Base-by-base conservation (phyloP, 176 grass and related monocot genomes). In the Oropetium thomaeum region DNA sequence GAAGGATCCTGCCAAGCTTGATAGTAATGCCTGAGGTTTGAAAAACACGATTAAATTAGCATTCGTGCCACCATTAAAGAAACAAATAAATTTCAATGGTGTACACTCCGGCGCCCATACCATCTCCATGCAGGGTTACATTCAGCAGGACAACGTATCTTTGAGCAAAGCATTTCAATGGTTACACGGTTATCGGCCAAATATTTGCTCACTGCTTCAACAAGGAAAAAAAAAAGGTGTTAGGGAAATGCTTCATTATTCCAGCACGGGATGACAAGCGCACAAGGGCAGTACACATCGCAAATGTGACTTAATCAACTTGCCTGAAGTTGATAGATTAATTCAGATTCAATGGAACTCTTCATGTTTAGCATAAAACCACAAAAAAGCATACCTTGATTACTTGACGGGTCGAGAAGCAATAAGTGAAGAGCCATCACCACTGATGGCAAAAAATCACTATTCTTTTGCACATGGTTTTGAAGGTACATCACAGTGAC, bases 51-150 rank as follows among this genome's bases (percentile, higher is more conserved):
- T 68, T 69, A 53, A 25, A 48, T 69, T 11, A 58, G n/a, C 4
- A 20, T 19, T 62, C 14, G 8, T 44, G 22, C 25, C 62, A 37
- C 74, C 5, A 44, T 30, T 41, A 63, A 19, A 65, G 6, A 70
- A 38, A 14, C 30, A 27, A 34, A 73, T 2, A 5, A 69, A 42
- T 67, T 10, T 60, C 5, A 8, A 37, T 15, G 7, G 23, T 57
- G 34, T 4, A 67, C 17, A 42, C n/a, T 47, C 23, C n/a, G 75
- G 64, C 61, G 17, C 4, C 17, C 67, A 62, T 89, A 97, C 94
- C 94, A 97, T 97, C 90, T 91, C 94, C 90, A 97, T 69, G 90
- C 68, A 42, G 90, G 86, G 85, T 89, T 87, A 57, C 38, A 79
- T 84, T 97, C 94, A 10, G 83, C 55, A 0, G 94, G 94, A 14